Conservation (phyloP, 805 yeast species). For the Wickerhamiella qilinensis region DNA sequence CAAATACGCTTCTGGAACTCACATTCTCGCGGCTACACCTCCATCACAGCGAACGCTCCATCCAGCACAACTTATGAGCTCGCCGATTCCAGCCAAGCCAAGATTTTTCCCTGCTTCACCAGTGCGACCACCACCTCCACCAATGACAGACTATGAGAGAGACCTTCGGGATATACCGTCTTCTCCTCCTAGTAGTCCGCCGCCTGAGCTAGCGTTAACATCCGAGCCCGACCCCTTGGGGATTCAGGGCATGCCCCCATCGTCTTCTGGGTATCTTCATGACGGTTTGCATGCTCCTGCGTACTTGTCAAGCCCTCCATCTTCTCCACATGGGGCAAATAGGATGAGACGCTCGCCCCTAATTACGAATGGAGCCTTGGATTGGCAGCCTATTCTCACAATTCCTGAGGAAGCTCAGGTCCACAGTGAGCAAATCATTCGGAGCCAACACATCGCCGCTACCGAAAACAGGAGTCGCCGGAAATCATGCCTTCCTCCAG, state of each 20-base stretch:
- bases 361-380: constrained; percentile 18
- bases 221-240: constrained; percentile 10
- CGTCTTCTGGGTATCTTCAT: background rate
- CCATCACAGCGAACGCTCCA: background rate
- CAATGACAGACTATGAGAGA: no score
- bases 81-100: background rate
- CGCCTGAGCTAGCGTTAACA: constrained; percentile 1
- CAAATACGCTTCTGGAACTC: background rate
- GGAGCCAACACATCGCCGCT: constrained; percentile 15
- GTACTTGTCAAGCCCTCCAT: background rate
- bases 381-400: constrained; percentile 25
- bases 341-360: constrained; percentile 2
- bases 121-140: background rate
- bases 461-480: constrained; percentile 24
- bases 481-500: constrained; percentile 64
- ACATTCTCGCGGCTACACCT: background rate
- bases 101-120: background rate
- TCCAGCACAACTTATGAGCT: background rate
- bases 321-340: background rate
- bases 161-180: constrained; percentile 5
- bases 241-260: background rate
- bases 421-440: constrained; percentile 20
- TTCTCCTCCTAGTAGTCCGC: constrained; percentile 15
- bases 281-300: background rate
- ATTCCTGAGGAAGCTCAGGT: constrained; percentile 19